Evolutionary conservation across 129 eudicot genomes (phyloP).

Genomic region (Dittrichia graveolens): DNA sequence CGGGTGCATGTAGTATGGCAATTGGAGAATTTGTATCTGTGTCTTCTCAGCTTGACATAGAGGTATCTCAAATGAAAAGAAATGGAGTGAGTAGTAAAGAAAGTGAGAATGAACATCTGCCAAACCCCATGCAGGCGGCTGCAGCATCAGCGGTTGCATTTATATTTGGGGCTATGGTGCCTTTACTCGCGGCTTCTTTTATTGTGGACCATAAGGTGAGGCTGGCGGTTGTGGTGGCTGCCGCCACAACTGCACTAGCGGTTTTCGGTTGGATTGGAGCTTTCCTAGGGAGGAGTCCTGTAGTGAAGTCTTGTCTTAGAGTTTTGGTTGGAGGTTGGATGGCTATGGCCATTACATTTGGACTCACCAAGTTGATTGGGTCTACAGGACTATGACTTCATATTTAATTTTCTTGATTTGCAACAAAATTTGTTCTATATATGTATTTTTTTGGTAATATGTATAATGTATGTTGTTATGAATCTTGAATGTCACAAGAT

Average conservation of each 20-base stretch:
- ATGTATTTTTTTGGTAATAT: not conserved
- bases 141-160: slow-evolving; percentile 46
- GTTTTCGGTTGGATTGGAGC: slow-evolving; percentile 44
- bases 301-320: slow-evolving; percentile 40
- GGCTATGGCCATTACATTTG: slow-evolving; percentile 50
- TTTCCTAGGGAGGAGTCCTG: slow-evolving; percentile 37
- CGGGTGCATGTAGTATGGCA: slow-evolving; percentile 46
- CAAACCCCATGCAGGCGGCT: slow-evolving; percentile 48
- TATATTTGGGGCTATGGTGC: slow-evolving; percentile 42
- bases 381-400: slow-evolving; percentile 25
- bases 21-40: slow-evolving; percentile 43
- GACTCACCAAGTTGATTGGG: slow-evolving; percentile 43
- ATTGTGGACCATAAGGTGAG: slow-evolving; percentile 37
- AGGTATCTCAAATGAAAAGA: slow-evolving; percentile 34
- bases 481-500: not conserved
- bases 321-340: slow-evolving; percentile 47
- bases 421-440: not conserved
- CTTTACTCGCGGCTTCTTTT: slow-evolving; percentile 44
- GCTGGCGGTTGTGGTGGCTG: slow-evolving; percentile 40
- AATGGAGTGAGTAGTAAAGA: slow-evolving; percentile 20
- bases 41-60: slow-evolving; percentile 37
- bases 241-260: slow-evolving; percentile 37
- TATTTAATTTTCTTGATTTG: not conserved
- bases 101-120: slow-evolving; percentile 22
- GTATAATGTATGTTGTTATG: not conserved